Evolutionary conservation across 2,329 filamentous ascomycete genomes (phyloP), one percentile per base, ranked within the genome.

Genomic region (Pseudogymnoascus destructans): DNA sequence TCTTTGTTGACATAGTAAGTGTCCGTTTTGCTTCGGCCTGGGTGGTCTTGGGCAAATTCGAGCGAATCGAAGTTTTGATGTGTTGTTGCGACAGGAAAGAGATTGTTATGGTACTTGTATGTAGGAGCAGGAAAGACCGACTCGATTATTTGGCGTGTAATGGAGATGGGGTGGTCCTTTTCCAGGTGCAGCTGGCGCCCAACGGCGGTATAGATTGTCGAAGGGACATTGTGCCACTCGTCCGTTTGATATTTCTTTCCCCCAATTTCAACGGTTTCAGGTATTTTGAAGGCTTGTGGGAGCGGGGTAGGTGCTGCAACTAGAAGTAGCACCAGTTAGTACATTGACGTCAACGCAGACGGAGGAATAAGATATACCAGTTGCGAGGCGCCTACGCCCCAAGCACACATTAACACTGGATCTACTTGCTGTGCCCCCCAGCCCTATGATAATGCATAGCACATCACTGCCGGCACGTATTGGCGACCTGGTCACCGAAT

Each of bases 51-150:
- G 0, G 91, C 86, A 69, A 98, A 97, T 46, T 91, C 91, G 6
- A 98, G 77, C n/a, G 91, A 93, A 73, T 98, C 93, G 69, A 98
- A 98, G 71, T 98, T 98, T 69, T 96, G 87, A 9, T 77, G 73
- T 1, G 89, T 87, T 32, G 86, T 84, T 21, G 97, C 93, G 38
- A 96, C 83, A 0, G 93, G 92, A 64, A 86, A 84, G 66, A 91
- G 81, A 58, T 82, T 76, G 67, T 89, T 89, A 75, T 96, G 82
- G 66, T 87, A 84, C 60, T 80, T 82, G 74, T 84, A 96, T 8
- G 79, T 80, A 1, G 86, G 81, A 2, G 70, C 69, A 0, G 89
- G 84, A 70, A 97, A 98, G 62, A 86, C 84, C 58, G 88, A 89
- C 74, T 97, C 88, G 68, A 98, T 95, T 62, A 98, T 85, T 66